These are phyloP conservation scores for Cavenderia fasciculata DNA, from an alignment of 78 protist genomes.

Conservation along the genomic window DNA sequence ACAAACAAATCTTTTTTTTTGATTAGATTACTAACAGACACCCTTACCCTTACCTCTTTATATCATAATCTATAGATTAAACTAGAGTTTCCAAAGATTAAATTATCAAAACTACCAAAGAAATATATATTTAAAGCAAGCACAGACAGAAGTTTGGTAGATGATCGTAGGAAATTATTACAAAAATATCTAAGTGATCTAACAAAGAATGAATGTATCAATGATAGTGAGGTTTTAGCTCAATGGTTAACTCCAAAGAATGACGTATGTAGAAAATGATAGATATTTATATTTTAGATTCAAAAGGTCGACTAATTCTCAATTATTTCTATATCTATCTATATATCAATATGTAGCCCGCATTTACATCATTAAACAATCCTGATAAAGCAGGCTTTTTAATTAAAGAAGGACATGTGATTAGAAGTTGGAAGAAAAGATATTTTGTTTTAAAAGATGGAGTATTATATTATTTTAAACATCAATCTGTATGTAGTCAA, in stretches of 20 bases:
- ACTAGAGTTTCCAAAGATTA: conserved; percentile 35
- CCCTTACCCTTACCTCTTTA: background rate
- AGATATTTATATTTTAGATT: background rate
- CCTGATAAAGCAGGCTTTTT: conserved; percentile 74
- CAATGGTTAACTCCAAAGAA: conserved; percentile 62
- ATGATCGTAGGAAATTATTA: conserved; percentile 56
- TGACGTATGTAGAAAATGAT: conserved; percentile 44
- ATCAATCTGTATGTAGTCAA: conserved; percentile 63
- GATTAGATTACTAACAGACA: background rate
- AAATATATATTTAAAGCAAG: conserved; percentile 72
- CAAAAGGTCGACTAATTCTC: background rate
- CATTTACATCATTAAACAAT: conserved; percentile 49
- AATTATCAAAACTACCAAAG: conserved; percentile 68
- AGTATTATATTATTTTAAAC: conserved; percentile 55
- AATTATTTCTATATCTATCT: background rate
- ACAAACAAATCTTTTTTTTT: background rate
- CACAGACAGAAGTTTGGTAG: conserved; percentile 51
- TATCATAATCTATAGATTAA: conserved; percentile 14
- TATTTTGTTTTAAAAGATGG: conserved; percentile 70
- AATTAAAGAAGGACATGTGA: conserved; percentile 72
- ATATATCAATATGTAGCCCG: conserved; percentile 18
- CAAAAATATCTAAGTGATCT: conserved; percentile 65
- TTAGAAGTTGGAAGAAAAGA: conserved; percentile 71
- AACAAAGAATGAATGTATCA: conserved; percentile 19
- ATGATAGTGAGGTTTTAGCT: conserved; percentile 22